Base-by-base conservation (phyloP, 129 eudicot species). In the Flaveria linearis region DNA sequence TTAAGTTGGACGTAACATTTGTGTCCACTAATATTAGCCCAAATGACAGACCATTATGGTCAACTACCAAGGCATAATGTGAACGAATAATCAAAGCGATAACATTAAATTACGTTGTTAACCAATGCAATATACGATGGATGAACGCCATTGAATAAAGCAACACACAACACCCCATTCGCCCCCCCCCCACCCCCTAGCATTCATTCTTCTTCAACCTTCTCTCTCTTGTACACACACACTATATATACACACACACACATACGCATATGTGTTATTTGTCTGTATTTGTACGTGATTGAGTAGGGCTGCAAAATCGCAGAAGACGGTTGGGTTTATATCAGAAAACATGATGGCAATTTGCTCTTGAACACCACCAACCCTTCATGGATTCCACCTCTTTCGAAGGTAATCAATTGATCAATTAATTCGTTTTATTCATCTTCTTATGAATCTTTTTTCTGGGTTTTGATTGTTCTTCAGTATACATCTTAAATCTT, bases 381-480 rank as follows among this genome's bases (percentile, higher is more conserved):
- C 70, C 18, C 70, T 74, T 74, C 51, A 84, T 86, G 87, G 85
- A 83, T 83, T 82, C 85, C 66, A 15, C 83, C 70, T 73, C 88
- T 30, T 78, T 62, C 39, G 77, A 83, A 83, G 90, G 92, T 85
- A 85, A 78, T 67, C 41, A 36, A 36, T 36, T 7, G 7, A 36
- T 36, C 43, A 65, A 65, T 22, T 17, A 72, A n/a, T 53, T 61
- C 30, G 22, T 2, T 63, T 5, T 49, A 28, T 62, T 39, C 30
- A 62, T 50, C 61, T 47, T 68, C 55, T 45, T 68, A 28, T 56
- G n/a, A 69, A 50, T 46, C 22, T 72, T 72, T 15, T 26, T 68
- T 72, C 57, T 84, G 72, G 69, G 73, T 26, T 52, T 70, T 23
- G 46, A 42, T 72, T 50, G 68, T 16, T 55, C 15, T 69, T 36